Base-by-base conservation (phyloP, 2,329 filamentous ascomycete species). In the Claviceps paspali region DNA sequence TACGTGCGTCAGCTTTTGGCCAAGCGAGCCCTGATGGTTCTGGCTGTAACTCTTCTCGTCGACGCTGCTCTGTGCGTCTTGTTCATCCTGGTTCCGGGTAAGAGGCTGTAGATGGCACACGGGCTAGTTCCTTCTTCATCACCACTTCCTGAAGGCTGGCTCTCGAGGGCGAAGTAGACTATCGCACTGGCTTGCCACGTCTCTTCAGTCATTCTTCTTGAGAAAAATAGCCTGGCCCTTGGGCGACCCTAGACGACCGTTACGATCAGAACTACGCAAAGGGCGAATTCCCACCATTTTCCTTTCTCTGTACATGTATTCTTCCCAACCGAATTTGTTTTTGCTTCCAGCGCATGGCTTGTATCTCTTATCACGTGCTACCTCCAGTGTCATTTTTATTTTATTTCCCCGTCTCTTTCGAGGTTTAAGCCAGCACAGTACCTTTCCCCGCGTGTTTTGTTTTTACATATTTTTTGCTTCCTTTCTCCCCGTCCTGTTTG, bases 11-110 rank as follows among this genome's bases (percentile, higher is more conserved):
- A 77, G 52, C 75, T 96, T 15, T 70, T 98, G 39, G 76, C 76
- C 47, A 87, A 87, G 55, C 80, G 91, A 41, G 79, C 91, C 1
- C 53, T 84, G 30, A 86, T 91, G 63, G 83, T 91, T 11, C 62
- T 95, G 11, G 65, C 74, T 7, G 70, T 91, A 43, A 87, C 87
- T 22, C 55, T 79, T 21, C 55, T 92, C 23, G 68, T 92, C 38
- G 83, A 88, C 45, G 77, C 83, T 3, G 83, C 77, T n/a, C 63
- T 96, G 11, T 84, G 83, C 50, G 72, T 91, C 40, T 65, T 98
- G 19, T 98, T 98, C 63, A 87, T 95, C 48, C 79, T 98, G 41
- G 91, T 98, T 4, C 91, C 91, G 1, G 88, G 91, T 38, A 92
- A 82, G 55, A 68, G 82, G 43, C 67, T 92, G 31, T 91, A 54